These are phyloP conservation scores for Mucor sp. DNA, from an alignment of 371 early-diverging fungal genomes.

Conservation along the genomic window DNA sequence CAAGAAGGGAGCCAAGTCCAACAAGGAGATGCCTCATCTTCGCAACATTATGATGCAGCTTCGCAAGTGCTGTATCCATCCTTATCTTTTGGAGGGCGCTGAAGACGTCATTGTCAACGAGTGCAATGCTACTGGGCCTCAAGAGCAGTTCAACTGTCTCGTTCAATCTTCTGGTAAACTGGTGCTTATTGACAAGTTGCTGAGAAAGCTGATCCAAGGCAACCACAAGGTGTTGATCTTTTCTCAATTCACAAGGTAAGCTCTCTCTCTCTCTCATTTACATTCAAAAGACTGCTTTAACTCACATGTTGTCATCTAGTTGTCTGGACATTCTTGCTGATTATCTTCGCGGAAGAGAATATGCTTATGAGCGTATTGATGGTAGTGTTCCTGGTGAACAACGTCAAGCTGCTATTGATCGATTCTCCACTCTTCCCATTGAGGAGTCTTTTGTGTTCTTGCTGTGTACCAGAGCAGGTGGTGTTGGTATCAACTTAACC, in stretches of 20 bases:
- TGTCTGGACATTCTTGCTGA: slow-evolving; percentile 67
- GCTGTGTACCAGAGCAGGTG: slow-evolving; percentile 88
- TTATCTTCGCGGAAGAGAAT: slow-evolving; percentile 74
- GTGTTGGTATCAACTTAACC: slow-evolving; percentile 91
- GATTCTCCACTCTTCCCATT: slow-evolving; percentile 77
- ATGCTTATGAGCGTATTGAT: slow-evolving; percentile 87
- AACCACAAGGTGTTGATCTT: slow-evolving; percentile 94
- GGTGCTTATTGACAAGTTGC: slow-evolving; percentile 81
- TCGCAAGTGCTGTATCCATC: slow-evolving; percentile 87
- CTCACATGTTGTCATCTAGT: slow-evolving; percentile 1
- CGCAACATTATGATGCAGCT: slow-evolving; percentile 72
- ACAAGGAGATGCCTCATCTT: slow-evolving; percentile 61
- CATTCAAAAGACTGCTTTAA: too few relatives aligned
- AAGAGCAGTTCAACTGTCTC: slow-evolving; percentile 72
- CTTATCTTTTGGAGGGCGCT: slow-evolving; percentile 81
- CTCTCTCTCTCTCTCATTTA: too few relatives aligned
- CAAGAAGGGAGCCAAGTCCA: slow-evolving; percentile 59
- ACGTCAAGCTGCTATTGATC: slow-evolving; percentile 92
- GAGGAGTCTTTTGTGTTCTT: slow-evolving; percentile 82
- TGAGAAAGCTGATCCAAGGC: slow-evolving; percentile 73
- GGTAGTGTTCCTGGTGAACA: slow-evolving; percentile 86
- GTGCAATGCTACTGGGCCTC: slow-evolving; percentile 52
- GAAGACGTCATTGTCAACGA: slow-evolving; percentile 80
- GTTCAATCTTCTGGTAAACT: slow-evolving; percentile 89
- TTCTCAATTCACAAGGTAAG: slow-evolving; percentile 87